A percentile compares a stretch with the other conserved stretches of the same genome.
phyloP scores from a whole-genome alignment of 768 basidiomycete species.

The Cystofilobasidium bisporidii region DNA sequence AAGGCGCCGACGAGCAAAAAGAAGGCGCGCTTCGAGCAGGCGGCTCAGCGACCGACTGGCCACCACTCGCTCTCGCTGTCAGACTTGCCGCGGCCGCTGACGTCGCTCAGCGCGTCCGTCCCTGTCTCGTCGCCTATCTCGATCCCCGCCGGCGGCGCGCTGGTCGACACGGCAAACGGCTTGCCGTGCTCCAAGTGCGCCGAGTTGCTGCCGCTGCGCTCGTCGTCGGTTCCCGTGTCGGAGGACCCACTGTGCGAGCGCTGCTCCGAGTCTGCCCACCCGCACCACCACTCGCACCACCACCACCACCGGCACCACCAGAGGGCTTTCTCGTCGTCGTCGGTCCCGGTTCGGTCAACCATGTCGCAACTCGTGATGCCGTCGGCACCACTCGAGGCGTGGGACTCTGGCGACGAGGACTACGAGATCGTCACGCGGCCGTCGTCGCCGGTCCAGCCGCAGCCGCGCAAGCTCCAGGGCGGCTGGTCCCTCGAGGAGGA shows the following conservation, averaged over 20 bases:
- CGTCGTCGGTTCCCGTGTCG: conserved; percentile 22
- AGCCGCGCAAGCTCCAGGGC: conserved; percentile 11
- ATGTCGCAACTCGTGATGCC: conserved; percentile 6
- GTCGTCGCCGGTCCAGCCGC: not conserved
- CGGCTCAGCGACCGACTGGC: not conserved
- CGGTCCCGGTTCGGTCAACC: conserved; percentile 16
- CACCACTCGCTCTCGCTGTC: conserved; percentile 6
- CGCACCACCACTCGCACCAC: not conserved
- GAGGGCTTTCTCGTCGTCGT: conserved; percentile 15
- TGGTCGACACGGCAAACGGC: not conserved
- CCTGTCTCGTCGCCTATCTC: conserved; percentile 19
- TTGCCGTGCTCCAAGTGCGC: conserved; percentile 26
- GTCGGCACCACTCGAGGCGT: not conserved
- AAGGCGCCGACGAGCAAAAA: conserved; percentile 22
- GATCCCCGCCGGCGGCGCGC: conserved; percentile 15
- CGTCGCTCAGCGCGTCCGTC: conserved; percentile 12
- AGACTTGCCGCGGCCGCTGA: conserved; percentile 12
- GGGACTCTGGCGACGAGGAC: conserved; percentile 25
- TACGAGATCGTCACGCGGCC: conserved; percentile 23
- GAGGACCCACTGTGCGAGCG: conserved; percentile 25
- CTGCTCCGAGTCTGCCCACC: conserved; percentile 1
- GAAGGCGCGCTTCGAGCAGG: conserved; percentile 22
- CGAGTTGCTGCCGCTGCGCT: conserved; percentile 17
- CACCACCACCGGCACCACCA: not conserved
- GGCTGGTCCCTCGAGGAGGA: conserved; percentile 28